Base-by-base conservation (phyloP, 768 basidiomycete species). In the Macrolepiota fuliginosa region DNA sequence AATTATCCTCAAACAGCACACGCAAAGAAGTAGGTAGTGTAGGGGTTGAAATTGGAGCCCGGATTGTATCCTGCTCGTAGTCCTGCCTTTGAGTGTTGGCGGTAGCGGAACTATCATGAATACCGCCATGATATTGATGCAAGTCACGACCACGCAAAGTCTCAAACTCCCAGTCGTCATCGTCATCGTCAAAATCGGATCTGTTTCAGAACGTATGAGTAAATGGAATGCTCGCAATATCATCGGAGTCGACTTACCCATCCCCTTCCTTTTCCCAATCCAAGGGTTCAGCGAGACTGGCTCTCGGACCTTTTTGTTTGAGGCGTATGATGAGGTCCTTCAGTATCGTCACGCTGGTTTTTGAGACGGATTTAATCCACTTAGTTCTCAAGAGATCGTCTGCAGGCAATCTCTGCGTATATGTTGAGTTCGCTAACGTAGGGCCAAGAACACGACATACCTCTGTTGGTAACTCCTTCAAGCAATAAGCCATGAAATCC, bases 371-470 rank as follows among this genome's bases (percentile, higher is more conserved):
- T 69, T 90, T 94, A 66, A 98, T 94, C 94, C 96, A 98, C 70
- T 90, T 96, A 29, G 87, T 83, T 71, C 90, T 95, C 2, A 79
- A 69, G 2, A 99, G 81, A 65, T 98, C 96, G 61, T 98, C 97
- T 12, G 97, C 94, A 2, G 89, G 82, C 15, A 92, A 78, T 52
- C 97, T 88, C 94, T 98, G 65, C 36, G 46, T 53, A 29, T 51
- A 58, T 2, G 36, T 57, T 67, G 22, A 58, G 58, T 15, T 19
- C 53, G 27, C 54, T n/a, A 40, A 42, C 47, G 53, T 53, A 37
- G 11, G 42, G 40, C 49, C 10, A 13, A 35, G 32, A 39, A 45
- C 12, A 58, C 25, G 52, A 46, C 84, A 62, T 70, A 95, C 94
- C 70, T 94, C 91, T 39, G 71, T 76, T 0, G 97, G 91, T 32